Evolutionary conservation across 257 asterid genomes (phyloP).

Genomic region (Solanum gandarillasii): DNA sequence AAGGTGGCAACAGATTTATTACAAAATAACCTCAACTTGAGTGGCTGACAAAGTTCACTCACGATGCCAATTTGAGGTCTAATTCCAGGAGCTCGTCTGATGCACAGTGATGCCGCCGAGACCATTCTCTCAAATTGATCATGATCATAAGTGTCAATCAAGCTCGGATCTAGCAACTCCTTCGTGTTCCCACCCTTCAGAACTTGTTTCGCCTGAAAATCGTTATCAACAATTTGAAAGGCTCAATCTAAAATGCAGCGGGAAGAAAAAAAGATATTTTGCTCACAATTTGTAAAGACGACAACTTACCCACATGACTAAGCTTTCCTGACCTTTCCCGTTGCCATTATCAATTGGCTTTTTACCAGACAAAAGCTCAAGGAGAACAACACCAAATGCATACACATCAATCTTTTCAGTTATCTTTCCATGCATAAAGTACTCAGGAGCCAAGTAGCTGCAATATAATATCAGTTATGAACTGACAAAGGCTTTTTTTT

Average conservation of each 20-base stretch:
- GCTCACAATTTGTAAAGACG: background rate
- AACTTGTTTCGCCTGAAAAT: conserved; percentile 55
- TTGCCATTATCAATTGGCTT: conserved; percentile 61
- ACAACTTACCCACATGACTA: conserved; percentile 81
- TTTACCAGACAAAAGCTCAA: conserved; percentile 82
- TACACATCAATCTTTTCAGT: conserved; percentile 71
- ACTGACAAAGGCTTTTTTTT: background rate
- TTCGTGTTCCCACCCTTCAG: conserved; percentile 42
- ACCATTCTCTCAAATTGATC: conserved; percentile 61
- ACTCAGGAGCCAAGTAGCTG: conserved; percentile 96
- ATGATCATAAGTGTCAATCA: conserved; percentile 32
- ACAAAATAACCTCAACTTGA: background rate
- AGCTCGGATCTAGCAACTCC: conserved; percentile 51
- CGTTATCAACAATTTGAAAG: background rate
- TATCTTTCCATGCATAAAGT: conserved; percentile 72
- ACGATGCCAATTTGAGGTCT: conserved; percentile 66
- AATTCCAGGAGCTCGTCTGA: conserved; percentile 48
- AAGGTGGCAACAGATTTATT: background rate
- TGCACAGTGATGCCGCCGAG: conserved; percentile 72
- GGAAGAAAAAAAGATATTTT: background rate
- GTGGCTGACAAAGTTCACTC: conserved; percentile 9
- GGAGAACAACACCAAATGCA: conserved; percentile 92
- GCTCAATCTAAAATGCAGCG: background rate
- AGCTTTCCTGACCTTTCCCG: conserved; percentile 64
- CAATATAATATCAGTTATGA: background rate